These are phyloP conservation scores for Neckera pumila DNA, from an alignment of 225 moss, liverwort and hornwort species.

Conservation along the genomic window DNA sequence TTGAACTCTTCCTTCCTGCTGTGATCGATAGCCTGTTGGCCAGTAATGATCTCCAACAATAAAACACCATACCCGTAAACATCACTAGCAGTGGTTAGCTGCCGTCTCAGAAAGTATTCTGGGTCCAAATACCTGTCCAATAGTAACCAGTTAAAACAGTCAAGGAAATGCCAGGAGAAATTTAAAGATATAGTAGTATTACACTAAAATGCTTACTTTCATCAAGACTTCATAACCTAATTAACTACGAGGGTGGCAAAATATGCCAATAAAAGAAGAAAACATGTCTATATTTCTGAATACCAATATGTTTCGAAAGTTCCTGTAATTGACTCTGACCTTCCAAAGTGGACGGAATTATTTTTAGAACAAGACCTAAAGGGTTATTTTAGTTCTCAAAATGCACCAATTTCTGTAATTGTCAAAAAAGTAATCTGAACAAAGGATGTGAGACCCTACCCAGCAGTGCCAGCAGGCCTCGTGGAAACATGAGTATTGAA, in stretches of 20 bases:
- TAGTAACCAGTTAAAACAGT: background rate
- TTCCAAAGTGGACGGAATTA: background rate
- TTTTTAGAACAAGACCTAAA: background rate
- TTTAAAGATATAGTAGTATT: background rate
- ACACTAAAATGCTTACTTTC: background rate
- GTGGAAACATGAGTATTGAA: slow-evolving; percentile 46
- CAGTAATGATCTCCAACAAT: slow-evolving; percentile 41
- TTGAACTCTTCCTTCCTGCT: slow-evolving; percentile 38
- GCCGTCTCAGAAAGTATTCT: slow-evolving; percentile 41
- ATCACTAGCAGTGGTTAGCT: slow-evolving; percentile 42
- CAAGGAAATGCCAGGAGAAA: background rate
- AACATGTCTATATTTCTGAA: background rate
- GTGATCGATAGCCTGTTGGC: slow-evolving; percentile 45
- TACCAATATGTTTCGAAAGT: background rate
- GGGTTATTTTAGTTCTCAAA: too few species aligned
- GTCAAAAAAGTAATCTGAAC: background rate
- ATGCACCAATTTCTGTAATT: background rate
- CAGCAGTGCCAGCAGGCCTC: slow-evolving; percentile 49
- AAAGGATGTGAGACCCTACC: background rate
- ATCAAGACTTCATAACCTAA: background rate
- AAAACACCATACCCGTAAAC: slow-evolving; percentile 53
- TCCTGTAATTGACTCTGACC: background rate
- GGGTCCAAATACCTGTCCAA: slow-evolving; percentile 43
- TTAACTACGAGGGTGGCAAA: background rate
- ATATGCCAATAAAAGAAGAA: background rate